Evolutionary conservation across 345 rosid species (phyloP), one percentile per base, ranked within the genome.

Genomic region (Luvunga scandens): DNA sequence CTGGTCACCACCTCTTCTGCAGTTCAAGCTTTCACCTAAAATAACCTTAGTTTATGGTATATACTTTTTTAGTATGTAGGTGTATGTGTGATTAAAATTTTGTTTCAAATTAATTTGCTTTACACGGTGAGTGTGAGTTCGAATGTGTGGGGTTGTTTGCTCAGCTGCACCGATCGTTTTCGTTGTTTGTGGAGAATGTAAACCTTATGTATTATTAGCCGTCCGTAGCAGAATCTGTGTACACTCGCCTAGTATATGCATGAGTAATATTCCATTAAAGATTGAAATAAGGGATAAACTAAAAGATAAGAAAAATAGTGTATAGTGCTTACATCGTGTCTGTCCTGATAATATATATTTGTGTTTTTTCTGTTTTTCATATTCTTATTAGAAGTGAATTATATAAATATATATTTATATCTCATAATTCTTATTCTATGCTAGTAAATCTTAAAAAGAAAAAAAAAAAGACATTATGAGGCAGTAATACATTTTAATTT

Each of bases 1-100:
- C 84, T 97, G 63, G 95, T 94, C 55, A 93, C 99, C 80, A 94
- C 95, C 30, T 97, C 99, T 30, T 94, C 99, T 13, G 89, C 81
- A 14, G 83, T 85, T 71, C 85, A 86, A 33, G 91, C 99, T 71
- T 84, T 91, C 79, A 75, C 86, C 77, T 91, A 72, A 81, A 66
- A 64, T 60, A 38, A 38, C 63, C 57, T 12, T 24, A 18, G 81
- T 67, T 75, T 74, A 79, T 80, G 78, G 55, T 31, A 16, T 61
- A 66, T 75, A 79, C 61, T 25, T 18, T 74, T 45, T 57, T 30
- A 16, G 22, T 45, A 42, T 79, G 70, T 83, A 83, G 77, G 59
- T 67, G 62, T 61, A 59, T 19, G 45, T 28, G 55, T 55, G 62
- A 66, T 56, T 38, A 71, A 71, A 75, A 25, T 14, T 72, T 69